Conservation (phyloP, 306 rosid species). For the Cicer yamashitae region DNA sequence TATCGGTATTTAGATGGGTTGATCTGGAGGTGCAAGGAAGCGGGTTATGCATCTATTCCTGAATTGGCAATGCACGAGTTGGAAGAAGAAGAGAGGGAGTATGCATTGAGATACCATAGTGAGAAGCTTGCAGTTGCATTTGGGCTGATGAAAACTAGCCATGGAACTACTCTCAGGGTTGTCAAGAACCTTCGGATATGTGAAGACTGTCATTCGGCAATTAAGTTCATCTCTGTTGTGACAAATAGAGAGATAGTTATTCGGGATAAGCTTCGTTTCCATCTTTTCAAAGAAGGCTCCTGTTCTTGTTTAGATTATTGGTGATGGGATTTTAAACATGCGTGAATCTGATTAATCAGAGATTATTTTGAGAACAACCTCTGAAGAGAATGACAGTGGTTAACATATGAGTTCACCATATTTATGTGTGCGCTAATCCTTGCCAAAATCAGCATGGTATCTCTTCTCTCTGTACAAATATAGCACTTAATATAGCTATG, state of each 20-base stretch:
- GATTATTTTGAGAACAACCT: slow-evolving; percentile 27
- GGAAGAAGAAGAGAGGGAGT: slow-evolving; percentile 91
- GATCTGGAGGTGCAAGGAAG: slow-evolving; percentile 73
- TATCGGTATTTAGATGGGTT: slow-evolving; percentile 68
- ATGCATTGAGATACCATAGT: slow-evolving; percentile 89
- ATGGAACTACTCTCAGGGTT: slow-evolving; percentile 62
- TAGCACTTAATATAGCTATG: not conserved
- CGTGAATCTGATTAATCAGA: slow-evolving; percentile 19
- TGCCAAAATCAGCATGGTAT: not conserved
- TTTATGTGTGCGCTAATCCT: not conserved
- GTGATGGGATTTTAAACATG: slow-evolving; percentile 53
- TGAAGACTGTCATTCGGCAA: slow-evolving; percentile 89
- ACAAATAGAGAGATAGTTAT: slow-evolving; percentile 72
- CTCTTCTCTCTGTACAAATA: too few species aligned
- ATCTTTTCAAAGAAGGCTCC: slow-evolving; percentile 74
- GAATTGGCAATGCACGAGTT: slow-evolving; percentile 83
- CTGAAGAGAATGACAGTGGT: not conserved
- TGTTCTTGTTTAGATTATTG: slow-evolving; percentile 87
- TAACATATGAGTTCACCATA: slow-evolving; percentile 18
- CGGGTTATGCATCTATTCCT: slow-evolving; percentile 62
- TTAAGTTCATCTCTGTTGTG: slow-evolving; percentile 72
- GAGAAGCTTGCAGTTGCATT: slow-evolving; percentile 95
- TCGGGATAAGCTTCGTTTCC: slow-evolving; percentile 87
- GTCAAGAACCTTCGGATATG: slow-evolving; percentile 91
- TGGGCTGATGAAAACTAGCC: slow-evolving; percentile 71